Base-by-base conservation (phyloP, 352 stramenopile species). In the Globisporangium perplexum region DNA sequence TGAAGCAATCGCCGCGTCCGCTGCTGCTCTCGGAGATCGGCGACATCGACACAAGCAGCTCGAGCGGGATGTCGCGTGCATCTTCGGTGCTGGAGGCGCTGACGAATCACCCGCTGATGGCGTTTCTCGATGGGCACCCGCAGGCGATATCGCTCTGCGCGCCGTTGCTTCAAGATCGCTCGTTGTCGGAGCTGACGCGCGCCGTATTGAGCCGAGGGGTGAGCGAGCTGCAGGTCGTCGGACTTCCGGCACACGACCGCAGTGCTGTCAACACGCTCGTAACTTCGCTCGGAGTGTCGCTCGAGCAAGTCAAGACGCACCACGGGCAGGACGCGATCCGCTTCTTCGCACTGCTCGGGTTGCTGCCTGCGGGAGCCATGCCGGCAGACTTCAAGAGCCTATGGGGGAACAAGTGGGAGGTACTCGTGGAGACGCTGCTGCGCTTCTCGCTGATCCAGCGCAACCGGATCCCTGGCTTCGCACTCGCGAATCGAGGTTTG, bases 101-200 rank as follows among this genome's bases (percentile, higher is more conserved):
- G 15, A 70, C 76, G 17, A 65, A 73, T 12, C 82, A 92, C 47
- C 82, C 82, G 55, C 62, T 92, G 26, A 86, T 92, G 72, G 78
- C 78, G 11, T 92, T 89, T 50, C 64, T 92, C 14, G 82, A 92
- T 50, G 82, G 82, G 24, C 82, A 92, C 18, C 82, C 82, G 14
- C 82, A 92, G 59, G 82, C 82, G 15, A 92, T 92, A 50, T 88
- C 82, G 20, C 56, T 92, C 12, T 92, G 82, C 47, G 78, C 82
- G 1, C 74, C 82, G 3, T 60, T 92, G 30, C 66, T 92, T 20
- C 77, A 88, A 44, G 82, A 92, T 47, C 72, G 81, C 14, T 90
- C 82, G 17, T 55, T 92, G 12, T 74, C 77, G 1, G 82, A 92
- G 53, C 57, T 92, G 28, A 92, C 82, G n/a, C 70, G 81, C 2